Evolutionary conservation across 1,284 basidiomycete genomes (phyloP), one percentile per base, ranked within the genome.

Genomic region (Cutaneotrichosporon daszewskae): DNA sequence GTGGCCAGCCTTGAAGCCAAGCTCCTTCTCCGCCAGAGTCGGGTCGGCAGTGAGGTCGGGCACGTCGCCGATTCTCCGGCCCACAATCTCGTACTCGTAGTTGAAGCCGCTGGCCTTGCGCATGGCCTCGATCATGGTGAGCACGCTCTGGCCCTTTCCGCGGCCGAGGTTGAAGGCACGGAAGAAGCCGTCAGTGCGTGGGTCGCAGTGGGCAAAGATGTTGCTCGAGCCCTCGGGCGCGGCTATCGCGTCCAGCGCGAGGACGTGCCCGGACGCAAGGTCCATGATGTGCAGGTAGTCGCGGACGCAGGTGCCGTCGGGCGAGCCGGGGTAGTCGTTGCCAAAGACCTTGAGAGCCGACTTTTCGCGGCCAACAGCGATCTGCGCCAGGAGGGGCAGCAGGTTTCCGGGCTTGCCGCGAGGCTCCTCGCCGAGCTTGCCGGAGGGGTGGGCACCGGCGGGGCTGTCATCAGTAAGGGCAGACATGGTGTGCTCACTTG

Each of bases 281-380:
- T 98, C 95, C 69, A 97, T 82, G 49, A 98, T 82, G 72, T 99
- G 95, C 23, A 99, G 79, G 75, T 98, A 99, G 75, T 99, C 95
- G 44, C 95, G 86, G 23, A 95, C 87, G 61, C 91, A 96, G 5
- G 91, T 97, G 14, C 94, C 94, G 67, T 99, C 94, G 28, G 85
- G 50, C 19, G 36, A 28, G 43, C 50, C 98, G 22, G 92, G 91
- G 72, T 96, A 99, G 72, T 99, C 91, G 67, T 95, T 89, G 37
- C 95, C 95, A 66, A 97, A 98, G 12, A 99, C 87, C 67, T 91
- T 86, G 45, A 99, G 76, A 9, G 80, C 74, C 48, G 86, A 82
- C 54, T 84, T 81, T 60, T 92, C 81, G 53, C 90, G 83, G 32
- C 95, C 95, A 42, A 91, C 76, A 3, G 95, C 92, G 80, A 98